Percentiles rank a stretch among this genome's conserved stretches.
These are phyloP conservation scores for Boletus tylopilopsis DNA, from an alignment of 768 basidiomycete species.

Conservation along the genomic window DNA sequence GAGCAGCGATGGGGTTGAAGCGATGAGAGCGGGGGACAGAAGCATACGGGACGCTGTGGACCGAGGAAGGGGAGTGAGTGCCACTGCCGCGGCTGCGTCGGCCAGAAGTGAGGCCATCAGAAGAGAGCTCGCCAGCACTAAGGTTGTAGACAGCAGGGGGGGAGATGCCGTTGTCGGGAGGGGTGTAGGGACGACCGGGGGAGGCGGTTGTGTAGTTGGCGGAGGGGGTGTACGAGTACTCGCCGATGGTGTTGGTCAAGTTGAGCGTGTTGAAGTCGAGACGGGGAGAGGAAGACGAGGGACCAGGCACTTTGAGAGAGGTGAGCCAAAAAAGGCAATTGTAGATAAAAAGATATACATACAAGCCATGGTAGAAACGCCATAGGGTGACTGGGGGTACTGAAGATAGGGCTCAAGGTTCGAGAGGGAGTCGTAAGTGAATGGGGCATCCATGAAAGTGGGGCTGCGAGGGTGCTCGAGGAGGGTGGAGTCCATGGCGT, in stretches of 20 bases:
- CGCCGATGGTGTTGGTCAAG: slow-evolving; percentile 51
- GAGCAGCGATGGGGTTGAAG: slow-evolving; percentile 66
- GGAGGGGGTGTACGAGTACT: slow-evolving; percentile 56
- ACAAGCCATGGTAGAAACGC: slow-evolving; percentile 60
- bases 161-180: slow-evolving; percentile 61
- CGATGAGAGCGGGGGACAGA: slow-evolving; percentile 72
- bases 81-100: slow-evolving; percentile 70
- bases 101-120: slow-evolving; percentile 64
- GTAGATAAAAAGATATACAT: slow-evolving; percentile 31
- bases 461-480: slow-evolving; percentile 50
- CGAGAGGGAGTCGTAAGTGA: slow-evolving; percentile 43
- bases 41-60: slow-evolving; percentile 49
- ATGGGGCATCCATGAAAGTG: slow-evolving; percentile 47
- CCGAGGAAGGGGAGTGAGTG: slow-evolving; percentile 48
- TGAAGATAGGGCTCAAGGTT: slow-evolving; percentile 58
- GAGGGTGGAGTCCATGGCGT: slow-evolving; percentile 45
- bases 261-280: slow-evolving; percentile 63
- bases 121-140: slow-evolving; percentile 66
- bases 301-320: slow-evolving; percentile 44
- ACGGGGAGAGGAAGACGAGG: slow-evolving; percentile 51
- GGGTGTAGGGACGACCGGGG: slow-evolving; percentile 64
- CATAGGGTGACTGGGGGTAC: slow-evolving; percentile 64
- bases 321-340: slow-evolving; percentile 5
- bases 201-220: slow-evolving; percentile 51
- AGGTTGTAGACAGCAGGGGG: slow-evolving; percentile 72